Evolutionary conservation across 257 asterid species (phyloP).

Genomic region (Solanum gracilifrons): DNA sequence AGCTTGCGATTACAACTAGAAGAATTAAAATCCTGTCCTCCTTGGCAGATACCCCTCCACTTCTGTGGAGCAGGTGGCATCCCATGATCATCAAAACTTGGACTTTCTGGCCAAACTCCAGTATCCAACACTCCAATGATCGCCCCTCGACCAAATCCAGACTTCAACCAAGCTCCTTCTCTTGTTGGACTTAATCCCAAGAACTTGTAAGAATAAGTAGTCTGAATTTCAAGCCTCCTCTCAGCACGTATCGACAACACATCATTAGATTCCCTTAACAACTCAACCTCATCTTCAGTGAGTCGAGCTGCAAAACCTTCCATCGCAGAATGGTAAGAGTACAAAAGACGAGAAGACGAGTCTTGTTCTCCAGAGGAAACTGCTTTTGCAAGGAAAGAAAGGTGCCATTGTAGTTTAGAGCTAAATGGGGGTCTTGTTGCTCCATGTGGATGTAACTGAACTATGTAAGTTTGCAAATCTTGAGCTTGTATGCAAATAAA

Average conservation of each 20-base stretch:
- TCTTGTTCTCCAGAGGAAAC: conserved; percentile 18
- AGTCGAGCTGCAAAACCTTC: conserved; percentile 90
- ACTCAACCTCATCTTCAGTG: conserved; percentile 30
- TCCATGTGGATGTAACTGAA: conserved; percentile 70
- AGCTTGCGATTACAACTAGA: conserved; percentile 62
- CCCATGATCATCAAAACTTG: conserved; percentile 64
- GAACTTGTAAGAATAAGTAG: conserved; percentile 78
- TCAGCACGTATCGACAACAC: conserved; percentile 66
- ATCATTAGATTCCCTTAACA: conserved; percentile 20
- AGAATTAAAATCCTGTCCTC: conserved; percentile 42
- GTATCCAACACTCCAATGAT: conserved; percentile 82
- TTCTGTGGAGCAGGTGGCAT: conserved; percentile 64
- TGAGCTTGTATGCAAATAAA: conserved; percentile 28
- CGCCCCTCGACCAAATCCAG: conserved; percentile 58
- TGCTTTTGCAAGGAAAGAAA: conserved; percentile 47
- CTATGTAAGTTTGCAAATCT: conserved; percentile 50
- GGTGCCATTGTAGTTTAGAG: conserved; percentile 79
- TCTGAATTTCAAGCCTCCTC: conserved; percentile 43
- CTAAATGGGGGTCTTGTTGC: conserved; percentile 19
- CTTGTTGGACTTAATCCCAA: conserved; percentile 46
- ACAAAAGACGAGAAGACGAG: conserved; percentile 51
- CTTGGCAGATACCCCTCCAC: conserved; percentile 78
- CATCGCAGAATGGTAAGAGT: conserved; percentile 62
- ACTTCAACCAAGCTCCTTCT: conserved; percentile 52
- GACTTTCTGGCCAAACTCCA: conserved; percentile 85